Base-by-base conservation (phyloP, 495 filamentous ascomycete species). In the Geoglossum glabrum region DNA sequence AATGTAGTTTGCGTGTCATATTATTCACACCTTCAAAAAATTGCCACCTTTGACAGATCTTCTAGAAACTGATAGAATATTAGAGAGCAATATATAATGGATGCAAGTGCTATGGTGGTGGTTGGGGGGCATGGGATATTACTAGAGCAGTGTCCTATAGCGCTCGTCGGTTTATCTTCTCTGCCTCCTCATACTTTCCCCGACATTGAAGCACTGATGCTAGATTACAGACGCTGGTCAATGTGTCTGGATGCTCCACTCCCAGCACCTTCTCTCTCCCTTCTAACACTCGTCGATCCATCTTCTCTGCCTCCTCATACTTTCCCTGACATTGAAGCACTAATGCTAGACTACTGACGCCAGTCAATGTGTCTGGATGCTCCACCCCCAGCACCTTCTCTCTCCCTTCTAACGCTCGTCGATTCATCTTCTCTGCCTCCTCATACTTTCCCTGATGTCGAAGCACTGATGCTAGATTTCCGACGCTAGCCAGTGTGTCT, bases 301-400 rank as follows among this genome's bases (percentile, higher is more conserved):
- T 0, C 33, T 23, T 38, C 49, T 60, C 57, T 7, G 60, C 57
- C 30, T 61, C 50, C 31, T 54, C 30, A 17, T 17, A 36, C 27
- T 25, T 21, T 19, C 31, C 50, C 30, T 54, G 50, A 36, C 30
- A 28, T 25, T 25, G 17, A 25, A 28, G 30, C n/a, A 25, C 30
- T n/a, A 17, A 31, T n/a, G 50, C 50, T 8, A 54, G 50, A 15
- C 30, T 54, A 25, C 23, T 25, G 23, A 54, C 21, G 50, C 50
- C 30, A 25, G 31, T 54, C 23, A 45, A 19, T 19, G 40, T 45
- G 40, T 19, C 11, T 3, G 40, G 40, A 21, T 54, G 50, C 50
- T 38, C 58, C 47, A 56, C 50, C 40, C 54, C 61, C 45, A 57
- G 47, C 45, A 59, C 30, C 30, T 56, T 45, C 40, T 19, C 13